These are phyloP conservation scores for Ceriops tagal DNA, from an alignment of 345 rosid species.

Conservation along the genomic window DNA sequence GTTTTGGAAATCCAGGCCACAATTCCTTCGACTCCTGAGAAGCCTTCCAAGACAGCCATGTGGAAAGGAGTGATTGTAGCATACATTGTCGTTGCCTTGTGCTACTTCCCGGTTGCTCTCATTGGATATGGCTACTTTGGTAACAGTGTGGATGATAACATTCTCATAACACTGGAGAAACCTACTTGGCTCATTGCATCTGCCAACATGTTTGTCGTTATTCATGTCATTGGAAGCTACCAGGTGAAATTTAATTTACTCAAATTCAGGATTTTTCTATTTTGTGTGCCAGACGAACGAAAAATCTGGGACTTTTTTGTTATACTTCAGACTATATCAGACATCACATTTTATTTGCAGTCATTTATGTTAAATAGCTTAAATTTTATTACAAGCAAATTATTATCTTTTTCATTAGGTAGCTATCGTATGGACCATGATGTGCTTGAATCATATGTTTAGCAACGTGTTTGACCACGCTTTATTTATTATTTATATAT, in stretches of 20 bases:
- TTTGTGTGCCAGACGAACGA: not conserved
- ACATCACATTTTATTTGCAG: too few species aligned
- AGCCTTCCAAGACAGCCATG: conserved; percentile 72
- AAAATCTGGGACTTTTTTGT: too few species aligned
- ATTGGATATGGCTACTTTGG: conserved; percentile 58
- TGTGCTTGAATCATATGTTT: not conserved
- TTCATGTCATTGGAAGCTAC: conserved; percentile 87
- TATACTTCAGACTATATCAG: too few species aligned
- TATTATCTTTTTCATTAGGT: too few species aligned
- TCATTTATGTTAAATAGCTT: too few species aligned
- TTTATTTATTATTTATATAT: not conserved
- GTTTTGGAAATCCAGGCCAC: conserved; percentile 94
- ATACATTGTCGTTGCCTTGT: conserved; percentile 59
- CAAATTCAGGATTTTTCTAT: not conserved
- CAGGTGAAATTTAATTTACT: conserved; percentile 35
- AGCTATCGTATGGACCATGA: too few species aligned
- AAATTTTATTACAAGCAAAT: too few species aligned
- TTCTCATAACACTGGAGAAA: conserved; percentile 56
- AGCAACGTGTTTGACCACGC: not conserved
- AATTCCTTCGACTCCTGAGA: conserved; percentile 79
- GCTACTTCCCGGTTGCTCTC: conserved; percentile 80
- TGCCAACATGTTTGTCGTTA: conserved; percentile 69
- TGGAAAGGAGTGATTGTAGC: conserved; percentile 84
- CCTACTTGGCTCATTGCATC: conserved; percentile 69
- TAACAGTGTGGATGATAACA: conserved; percentile 56